Conservation (phyloP, 2,329 filamentous ascomycete species). For the Venturia aucupariae region DNA sequence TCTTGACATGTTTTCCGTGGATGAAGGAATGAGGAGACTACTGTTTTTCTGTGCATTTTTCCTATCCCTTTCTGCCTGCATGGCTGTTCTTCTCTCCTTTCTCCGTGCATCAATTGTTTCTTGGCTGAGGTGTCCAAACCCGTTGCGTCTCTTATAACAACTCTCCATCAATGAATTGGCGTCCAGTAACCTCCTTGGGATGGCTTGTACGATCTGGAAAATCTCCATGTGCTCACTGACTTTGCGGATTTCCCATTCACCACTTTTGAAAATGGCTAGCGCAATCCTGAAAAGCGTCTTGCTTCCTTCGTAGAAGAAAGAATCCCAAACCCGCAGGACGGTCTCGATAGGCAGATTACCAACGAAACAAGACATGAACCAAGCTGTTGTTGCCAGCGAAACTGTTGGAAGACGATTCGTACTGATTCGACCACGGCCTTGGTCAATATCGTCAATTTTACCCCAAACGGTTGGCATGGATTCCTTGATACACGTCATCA, state of each 20-base stretch:
- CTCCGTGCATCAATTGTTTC: slow-evolving; percentile 70
- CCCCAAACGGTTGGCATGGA: slow-evolving; percentile 75
- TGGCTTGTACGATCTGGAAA: slow-evolving; percentile 84
- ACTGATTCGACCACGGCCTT: slow-evolving; percentile 30
- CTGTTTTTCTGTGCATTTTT: slow-evolving; percentile 8
- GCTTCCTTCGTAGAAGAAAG: slow-evolving; percentile 90
- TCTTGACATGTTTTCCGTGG: not conserved
- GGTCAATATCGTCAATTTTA: slow-evolving; percentile 74
- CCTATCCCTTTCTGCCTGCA: slow-evolving; percentile 9
- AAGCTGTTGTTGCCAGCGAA: slow-evolving; percentile 84
- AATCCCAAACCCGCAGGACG: slow-evolving; percentile 87
- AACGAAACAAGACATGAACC: slow-evolving; percentile 98
- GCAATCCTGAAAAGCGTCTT: slow-evolving; percentile 91
- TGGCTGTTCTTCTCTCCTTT: slow-evolving; percentile 36
- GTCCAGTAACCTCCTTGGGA: slow-evolving; percentile 73
- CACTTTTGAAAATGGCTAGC: slow-evolving; percentile 81
- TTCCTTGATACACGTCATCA: slow-evolving; percentile 80
- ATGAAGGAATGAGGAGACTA: not conserved
- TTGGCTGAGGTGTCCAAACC: slow-evolving; percentile 74
- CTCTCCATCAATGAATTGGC: slow-evolving; percentile 74
- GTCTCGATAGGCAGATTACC: slow-evolving; percentile 87
- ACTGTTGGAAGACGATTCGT: slow-evolving; percentile 65
- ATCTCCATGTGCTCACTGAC: slow-evolving; percentile 88
- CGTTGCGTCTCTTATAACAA: slow-evolving; percentile 70
- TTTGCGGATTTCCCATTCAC: slow-evolving; percentile 68